Evolutionary conservation across 2,329 filamentous ascomycete genomes (phyloP), one percentile per base, ranked within the genome.

Genomic region (Dactylonectria estremocensis): DNA sequence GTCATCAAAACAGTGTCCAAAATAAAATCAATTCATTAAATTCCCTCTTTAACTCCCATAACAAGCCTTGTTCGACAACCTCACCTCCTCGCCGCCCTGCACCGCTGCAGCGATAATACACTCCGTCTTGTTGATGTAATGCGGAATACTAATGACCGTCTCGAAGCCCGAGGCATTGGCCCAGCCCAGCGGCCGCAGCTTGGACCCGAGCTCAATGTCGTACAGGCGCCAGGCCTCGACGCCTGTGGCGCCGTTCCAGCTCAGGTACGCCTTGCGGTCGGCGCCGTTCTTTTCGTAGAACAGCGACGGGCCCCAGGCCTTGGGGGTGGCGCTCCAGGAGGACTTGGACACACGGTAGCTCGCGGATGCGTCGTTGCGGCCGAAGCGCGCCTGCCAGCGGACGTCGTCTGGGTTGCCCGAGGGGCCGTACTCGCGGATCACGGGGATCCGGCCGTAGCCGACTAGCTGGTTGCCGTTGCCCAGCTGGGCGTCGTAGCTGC

Each of bases 231-330:
- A 77, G 1, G 53, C 11, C 1, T 75, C 68, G 2, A 77, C 68
- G 3, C 76, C 75, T 0, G 75, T 77, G 3, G 73, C 75, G 0
- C 75, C 75, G 40, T 77, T 77, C 75, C 75, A 77, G 55, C 70
- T 74, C 1, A 77, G 70, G 18, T 70, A 76, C 4, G 69, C 72
- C 1, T 61, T 45, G 0, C 70, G 35, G 0, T 37, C 35, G 0
- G 61, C 57, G 0, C 20, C n/a, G 1, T 18, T 48, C 37, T 64
- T 69, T 13, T 76, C 73, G 0, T 74, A 13, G 0, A 69, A 70
- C 1, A 76, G 58, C 0, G 69, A 53, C 0, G 74, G 74, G 0
- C 46, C 28, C 74, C 74, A 76, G 2, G 46, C 14, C 10, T n/a
- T 49, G 0, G 76, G 76, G 0, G 71, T 77, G 1, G 65, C 76